A percentile compares a stretch with the other conserved stretches of the same genome.
phyloP scores from a whole-genome alignment of 257 asterid genomes.

The Solanum rostratum region DNA sequence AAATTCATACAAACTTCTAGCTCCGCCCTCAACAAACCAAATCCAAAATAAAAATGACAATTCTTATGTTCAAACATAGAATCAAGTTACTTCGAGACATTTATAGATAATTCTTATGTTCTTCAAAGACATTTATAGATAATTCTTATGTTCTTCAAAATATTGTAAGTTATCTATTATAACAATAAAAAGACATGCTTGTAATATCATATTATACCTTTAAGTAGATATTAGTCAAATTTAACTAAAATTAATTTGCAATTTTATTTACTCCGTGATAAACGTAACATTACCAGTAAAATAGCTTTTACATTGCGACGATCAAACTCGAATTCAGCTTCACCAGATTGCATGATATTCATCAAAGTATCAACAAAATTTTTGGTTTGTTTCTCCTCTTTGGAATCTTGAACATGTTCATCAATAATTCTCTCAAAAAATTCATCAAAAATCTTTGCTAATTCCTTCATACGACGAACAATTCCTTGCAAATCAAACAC shows the following conservation, averaged over 20 bases:
- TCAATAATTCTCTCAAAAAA: not conserved
- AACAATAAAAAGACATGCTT: not conserved
- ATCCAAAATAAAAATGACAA: no score
- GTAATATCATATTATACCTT: not conserved
- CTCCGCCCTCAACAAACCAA: not conserved
- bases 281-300: not conserved
- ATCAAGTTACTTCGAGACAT: not conserved
- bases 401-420: not conserved
- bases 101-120: no score
- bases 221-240: not conserved
- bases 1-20: not conserved
- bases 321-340: conserved; percentile 2
- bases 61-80: no score
- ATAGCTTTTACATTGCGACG: conserved; percentile 1
- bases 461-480: not conserved
- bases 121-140: no score
- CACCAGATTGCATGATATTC: conserved; percentile 1
- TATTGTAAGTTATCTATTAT: not conserved
- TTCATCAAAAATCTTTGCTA: not conserved
- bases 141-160: not conserved
- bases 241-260: not conserved
- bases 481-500: conserved; percentile 8
- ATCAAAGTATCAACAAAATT: conserved; percentile 5
- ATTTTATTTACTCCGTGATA: not conserved
- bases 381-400: not conserved